A percentile compares a stretch with the other conserved stretches of the same genome.
Evolutionary conservation across 2,329 filamentous ascomycete species (phyloP).

Genomic region (Fusarium ambrosium): DNA sequence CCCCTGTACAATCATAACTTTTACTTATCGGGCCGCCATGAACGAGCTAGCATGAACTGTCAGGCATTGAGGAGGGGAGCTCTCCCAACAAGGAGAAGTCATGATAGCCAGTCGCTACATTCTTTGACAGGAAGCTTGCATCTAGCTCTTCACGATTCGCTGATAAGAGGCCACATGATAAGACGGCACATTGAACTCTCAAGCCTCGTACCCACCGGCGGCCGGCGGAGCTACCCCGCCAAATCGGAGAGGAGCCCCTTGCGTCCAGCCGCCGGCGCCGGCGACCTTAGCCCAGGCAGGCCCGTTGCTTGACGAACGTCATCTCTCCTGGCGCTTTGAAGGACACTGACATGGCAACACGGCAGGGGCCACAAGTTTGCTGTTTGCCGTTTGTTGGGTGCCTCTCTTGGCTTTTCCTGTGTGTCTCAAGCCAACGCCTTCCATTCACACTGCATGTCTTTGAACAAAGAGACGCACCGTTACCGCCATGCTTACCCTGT

Average conservation of each 20-base stretch:
- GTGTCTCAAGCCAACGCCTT: constrained; percentile 2
- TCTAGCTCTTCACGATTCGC: constrained; percentile 38
- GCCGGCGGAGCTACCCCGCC: constrained; percentile 45
- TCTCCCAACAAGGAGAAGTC: constrained; percentile 40
- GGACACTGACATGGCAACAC: background rate
- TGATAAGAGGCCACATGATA: constrained; percentile 47
- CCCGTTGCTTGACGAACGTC: background rate
- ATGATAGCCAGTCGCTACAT: constrained; percentile 36
- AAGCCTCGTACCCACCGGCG: constrained; percentile 42
- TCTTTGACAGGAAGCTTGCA: constrained; percentile 26
- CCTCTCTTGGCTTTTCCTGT: constrained; percentile 9
- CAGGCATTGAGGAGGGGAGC: constrained; percentile 27
- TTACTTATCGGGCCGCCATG: constrained; percentile 37
- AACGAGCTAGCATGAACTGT: constrained; percentile 25
- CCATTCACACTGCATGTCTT: background rate
- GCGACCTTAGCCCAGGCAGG: constrained; percentile 1
- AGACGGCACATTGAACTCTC: constrained; percentile 34
- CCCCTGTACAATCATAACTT: constrained; percentile 41
- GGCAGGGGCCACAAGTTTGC: background rate
- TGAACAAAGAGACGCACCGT: background rate
- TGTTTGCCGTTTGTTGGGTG: background rate
- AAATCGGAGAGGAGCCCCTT: constrained; percentile 42
- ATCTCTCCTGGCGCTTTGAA: background rate
- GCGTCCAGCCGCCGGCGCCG: constrained; percentile 32
- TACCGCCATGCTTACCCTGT: background rate